A percentile compares a stretch with the other conserved stretches of the same genome.
Conservation (phyloP, 495 filamentous ascomycete genomes). For the Bacidia gigantensis region DNA sequence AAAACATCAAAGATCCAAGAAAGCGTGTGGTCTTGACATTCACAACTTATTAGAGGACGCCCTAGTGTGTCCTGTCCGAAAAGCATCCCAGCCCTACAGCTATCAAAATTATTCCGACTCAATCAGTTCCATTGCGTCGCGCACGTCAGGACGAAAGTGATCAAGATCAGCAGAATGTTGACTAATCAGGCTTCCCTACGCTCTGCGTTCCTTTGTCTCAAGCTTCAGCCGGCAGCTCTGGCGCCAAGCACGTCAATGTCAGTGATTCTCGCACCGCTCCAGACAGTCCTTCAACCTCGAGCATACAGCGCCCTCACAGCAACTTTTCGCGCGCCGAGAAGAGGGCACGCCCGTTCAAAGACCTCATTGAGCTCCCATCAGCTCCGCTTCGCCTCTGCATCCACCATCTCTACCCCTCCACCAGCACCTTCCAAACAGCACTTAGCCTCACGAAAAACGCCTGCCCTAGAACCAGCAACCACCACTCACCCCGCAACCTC, state of each 20-base stretch:
- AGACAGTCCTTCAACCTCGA: neutral
- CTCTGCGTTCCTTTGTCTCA: constrained; percentile 10
- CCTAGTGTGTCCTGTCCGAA: no score
- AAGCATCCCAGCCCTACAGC: no score
- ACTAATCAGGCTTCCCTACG: constrained; percentile 8
- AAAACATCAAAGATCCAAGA: no score
- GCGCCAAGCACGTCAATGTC: neutral
- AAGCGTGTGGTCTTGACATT: no score
- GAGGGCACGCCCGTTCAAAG: neutral
- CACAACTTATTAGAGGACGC: no score
- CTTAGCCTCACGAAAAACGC: neutral
- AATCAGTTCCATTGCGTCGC: no score
- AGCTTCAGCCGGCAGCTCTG: constrained; percentile 4
- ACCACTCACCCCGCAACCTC: constrained; percentile 4
- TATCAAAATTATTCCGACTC: no score
- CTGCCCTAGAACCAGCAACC: neutral
- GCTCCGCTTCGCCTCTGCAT: neutral
- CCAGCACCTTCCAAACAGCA: neutral
- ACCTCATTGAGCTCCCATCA: no score
- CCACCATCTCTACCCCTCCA: neutral
- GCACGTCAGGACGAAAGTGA: no score
- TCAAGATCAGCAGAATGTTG: no score
- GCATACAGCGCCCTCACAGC: neutral
- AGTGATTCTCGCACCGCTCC: no score
- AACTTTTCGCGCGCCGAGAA: neutral